Percentiles rank a stretch among this genome's conserved stretches.
These are phyloP conservation scores for Coemansia sp. DNA, from an alignment of 192 early-diverging fungal genomes.

Conservation along the genomic window DNA sequence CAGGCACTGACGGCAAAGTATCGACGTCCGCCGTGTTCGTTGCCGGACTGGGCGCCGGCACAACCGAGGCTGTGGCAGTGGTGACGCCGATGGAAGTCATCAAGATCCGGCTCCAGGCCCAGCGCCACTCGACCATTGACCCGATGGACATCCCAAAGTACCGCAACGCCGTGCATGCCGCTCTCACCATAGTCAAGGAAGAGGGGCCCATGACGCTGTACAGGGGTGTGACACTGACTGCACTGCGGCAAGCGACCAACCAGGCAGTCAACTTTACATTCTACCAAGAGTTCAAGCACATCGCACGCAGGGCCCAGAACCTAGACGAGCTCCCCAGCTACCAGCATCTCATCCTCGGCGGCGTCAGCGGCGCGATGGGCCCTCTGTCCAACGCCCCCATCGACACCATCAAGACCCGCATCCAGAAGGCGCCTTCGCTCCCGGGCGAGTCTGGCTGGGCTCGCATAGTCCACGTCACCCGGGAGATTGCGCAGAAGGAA, in stretches of 20 bases:
- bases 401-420: constrained; percentile 98
- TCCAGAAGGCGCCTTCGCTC: constrained; percentile 77
- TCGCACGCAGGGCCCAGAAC: constrained; percentile 67
- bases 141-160: constrained; percentile 97
- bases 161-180: constrained; percentile 89
- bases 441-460: constrained; percentile 72
- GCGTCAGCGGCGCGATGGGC: constrained; percentile 87
- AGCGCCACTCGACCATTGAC: constrained; percentile 94
- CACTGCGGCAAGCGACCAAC: constrained; percentile 93
- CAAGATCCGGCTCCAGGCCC: constrained; percentile 97
- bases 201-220: constrained; percentile 87
- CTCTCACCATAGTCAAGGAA: constrained; percentile 87
- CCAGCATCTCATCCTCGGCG: constrained; percentile 87
- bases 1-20: constrained; percentile 64
- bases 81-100: constrained; percentile 99
- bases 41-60: constrained; percentile 89
- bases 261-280: constrained; percentile 99
- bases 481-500: constrained; percentile 79
- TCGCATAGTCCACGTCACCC: constrained; percentile 77
- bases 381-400: constrained; percentile 96
- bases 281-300: constrained; percentile 89
- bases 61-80: constrained; percentile 90
- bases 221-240: constrained; percentile 93
- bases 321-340: constrained; percentile 80
- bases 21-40: constrained; percentile 69